A percentile compares a stretch with the other conserved stretches of the same genome.
Conservation (phyloP, 2,329 filamentous ascomycete genomes). For the Hymenoscyphus scutula region DNA sequence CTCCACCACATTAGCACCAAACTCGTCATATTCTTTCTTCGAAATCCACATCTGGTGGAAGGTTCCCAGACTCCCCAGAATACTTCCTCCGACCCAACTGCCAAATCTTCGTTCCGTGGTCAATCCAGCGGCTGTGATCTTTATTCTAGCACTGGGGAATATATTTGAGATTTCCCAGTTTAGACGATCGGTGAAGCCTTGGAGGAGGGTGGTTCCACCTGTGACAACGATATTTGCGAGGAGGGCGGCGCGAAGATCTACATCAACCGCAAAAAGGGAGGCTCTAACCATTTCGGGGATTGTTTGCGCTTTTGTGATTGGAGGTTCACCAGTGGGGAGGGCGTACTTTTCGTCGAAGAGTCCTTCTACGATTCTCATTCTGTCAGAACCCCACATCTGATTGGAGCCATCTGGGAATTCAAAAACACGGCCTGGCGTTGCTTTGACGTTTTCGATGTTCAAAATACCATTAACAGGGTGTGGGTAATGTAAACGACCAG, state of each 20-base stretch:
- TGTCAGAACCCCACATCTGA: conserved; percentile 87
- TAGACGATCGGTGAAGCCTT: conserved; percentile 88
- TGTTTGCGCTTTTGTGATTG: conserved; percentile 69
- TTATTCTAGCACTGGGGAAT: conserved; percentile 83
- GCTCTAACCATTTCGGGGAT: conserved; percentile 79
- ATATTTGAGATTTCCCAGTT: conserved; percentile 78
- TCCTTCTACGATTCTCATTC: conserved; percentile 82
- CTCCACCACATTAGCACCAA: conserved; percentile 85
- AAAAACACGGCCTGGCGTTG: conserved; percentile 78
- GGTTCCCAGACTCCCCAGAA: conserved; percentile 89
- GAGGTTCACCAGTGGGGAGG: conserved; percentile 47
- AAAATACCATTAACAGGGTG: conserved; percentile 48
- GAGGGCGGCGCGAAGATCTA: conserved; percentile 80
- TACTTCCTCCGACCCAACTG: conserved; percentile 94
- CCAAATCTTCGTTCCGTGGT: conserved; percentile 88
- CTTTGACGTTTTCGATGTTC: conserved; percentile 74
- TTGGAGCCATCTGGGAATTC: conserved; percentile 98
- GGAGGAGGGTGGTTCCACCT: conserved; percentile 80
- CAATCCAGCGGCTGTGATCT: conserved; percentile 82
- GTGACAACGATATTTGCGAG: conserved; percentile 91
- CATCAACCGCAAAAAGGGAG: conserved; percentile 76
- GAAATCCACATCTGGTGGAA: conserved; percentile 99
- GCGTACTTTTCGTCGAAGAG: conserved; percentile 86
- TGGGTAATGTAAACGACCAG: conserved; percentile 57
- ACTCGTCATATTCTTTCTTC: conserved; percentile 96